Base-by-base conservation (phyloP, 208 protist genomes). In the Acanthamoeba sp. region DNA sequence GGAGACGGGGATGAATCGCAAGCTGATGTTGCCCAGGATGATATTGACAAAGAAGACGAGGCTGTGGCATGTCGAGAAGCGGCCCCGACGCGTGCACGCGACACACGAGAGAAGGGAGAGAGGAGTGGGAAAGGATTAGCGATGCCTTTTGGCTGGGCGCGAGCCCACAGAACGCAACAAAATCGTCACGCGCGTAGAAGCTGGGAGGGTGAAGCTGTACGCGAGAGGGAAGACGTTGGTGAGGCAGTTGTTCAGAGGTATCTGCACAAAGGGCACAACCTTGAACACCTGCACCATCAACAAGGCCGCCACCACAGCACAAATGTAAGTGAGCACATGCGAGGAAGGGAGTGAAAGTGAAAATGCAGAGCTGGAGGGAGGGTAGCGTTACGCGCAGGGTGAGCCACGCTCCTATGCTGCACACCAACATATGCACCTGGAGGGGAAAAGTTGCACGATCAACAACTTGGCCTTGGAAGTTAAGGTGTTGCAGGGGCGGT, bases 1-100 rank as follows among this genome's bases (percentile, higher is more conserved):
- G 34, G 91, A 94, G 4, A 95, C 95, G 1, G 95, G 95, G 7
- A 95, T 88, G 59, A 55, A 94, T 22, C 92, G 32, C 55, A 95
- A 48, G 62, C 62, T 88, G 27, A 95, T 91, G 62, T 95, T 94
- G 7, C 91, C 92, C 34, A 95, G 59, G 18, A 95, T 91, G 32
- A 95, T 94, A 22, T 95, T 95, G 1, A 57, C 42, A 24, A 87
- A 84, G 32, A 95, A 94, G 2, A 95, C 27, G 16, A 80, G 36
- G 0, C 71, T 80, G 71, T n/a, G n/a, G n/a, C n/a, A n/a, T n/a
- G n/a, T n/a, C n/a, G n/a, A n/a, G n/a, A n/a, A n/a, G n/a, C n/a
- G n/a, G n/a, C n/a, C n/a, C n/a, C n/a, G n/a, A n/a, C n/a, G n/a
- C n/a, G n/a, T n/a, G n/a, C n/a, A n/a, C n/a, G n/a, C n/a, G n/a